phyloP scores from a whole-genome alignment of 805 yeast species.

The Teunomyces aglyptinius region DNA sequence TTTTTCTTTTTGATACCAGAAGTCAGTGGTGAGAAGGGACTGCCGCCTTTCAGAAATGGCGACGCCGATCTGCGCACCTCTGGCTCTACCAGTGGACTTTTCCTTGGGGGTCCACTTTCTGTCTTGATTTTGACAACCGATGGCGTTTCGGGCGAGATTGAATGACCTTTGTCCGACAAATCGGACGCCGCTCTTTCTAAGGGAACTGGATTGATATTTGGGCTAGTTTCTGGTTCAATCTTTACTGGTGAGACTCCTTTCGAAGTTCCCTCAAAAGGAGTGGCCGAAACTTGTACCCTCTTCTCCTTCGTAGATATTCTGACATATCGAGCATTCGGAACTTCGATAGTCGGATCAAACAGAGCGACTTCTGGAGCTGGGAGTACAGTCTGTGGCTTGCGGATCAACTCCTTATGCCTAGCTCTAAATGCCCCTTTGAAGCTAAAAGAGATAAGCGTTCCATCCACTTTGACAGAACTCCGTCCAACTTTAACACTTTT shows the following conservation, averaged over 20 bases:
- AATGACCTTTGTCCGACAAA: no score
- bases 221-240: background rate
- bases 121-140: constrained; percentile 1
- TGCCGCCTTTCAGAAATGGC: constrained; percentile 15
- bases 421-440: constrained; percentile 8
- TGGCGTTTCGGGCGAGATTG: background rate
- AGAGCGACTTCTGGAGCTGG: background rate
- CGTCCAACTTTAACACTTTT: constrained; percentile 6
- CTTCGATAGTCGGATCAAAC: constrained; percentile 15
- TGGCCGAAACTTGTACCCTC: constrained; percentile 40
- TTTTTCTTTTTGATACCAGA: constrained; percentile 20
- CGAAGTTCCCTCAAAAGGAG: constrained; percentile 32
- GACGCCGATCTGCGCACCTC: constrained; percentile 10
- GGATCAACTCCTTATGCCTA: constrained; percentile 3
- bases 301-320: constrained; percentile 35
- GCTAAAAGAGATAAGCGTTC: constrained; percentile 4
- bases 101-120: background rate
- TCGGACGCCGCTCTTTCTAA: background rate
- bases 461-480: constrained; percentile 3
- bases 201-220: background rate
- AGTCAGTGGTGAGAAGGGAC: constrained; percentile 17
- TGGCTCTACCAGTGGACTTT: constrained; percentile 13
- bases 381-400: background rate
- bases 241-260: background rate
- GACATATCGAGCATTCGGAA: constrained; percentile 31